Percentiles rank a stretch among this genome's conserved stretches.
phyloP scores from a whole-genome alignment of 257 asterid species.

The Vinca minor region DNA sequence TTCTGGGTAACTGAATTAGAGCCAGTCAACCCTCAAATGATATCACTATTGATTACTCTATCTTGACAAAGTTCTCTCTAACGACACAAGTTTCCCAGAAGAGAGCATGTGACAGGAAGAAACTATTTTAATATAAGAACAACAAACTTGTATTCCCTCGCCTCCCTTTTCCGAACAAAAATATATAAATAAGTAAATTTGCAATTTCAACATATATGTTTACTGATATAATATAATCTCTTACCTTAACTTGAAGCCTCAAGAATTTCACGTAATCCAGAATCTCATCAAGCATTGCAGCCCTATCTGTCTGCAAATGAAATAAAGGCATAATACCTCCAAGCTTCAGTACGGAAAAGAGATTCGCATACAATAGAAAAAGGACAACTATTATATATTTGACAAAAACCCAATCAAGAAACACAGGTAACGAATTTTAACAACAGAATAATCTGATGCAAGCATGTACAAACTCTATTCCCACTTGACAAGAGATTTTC shows the following conservation, averaged over 20 bases:
- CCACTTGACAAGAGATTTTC: not conserved
- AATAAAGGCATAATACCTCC: constrained; percentile 1
- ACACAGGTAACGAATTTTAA: too few relatives aligned
- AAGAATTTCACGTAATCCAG: constrained; percentile 83
- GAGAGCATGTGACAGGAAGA: too few relatives aligned
- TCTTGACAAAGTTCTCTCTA: not conserved
- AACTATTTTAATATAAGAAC: too few relatives aligned
- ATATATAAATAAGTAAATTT: not conserved
- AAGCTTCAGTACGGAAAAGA: not conserved
- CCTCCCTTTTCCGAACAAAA: not conserved
- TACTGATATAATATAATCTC: not conserved
- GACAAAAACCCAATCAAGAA: too few relatives aligned
- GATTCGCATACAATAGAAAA: too few relatives aligned
- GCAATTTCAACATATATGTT: not conserved
- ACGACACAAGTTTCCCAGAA: not conserved
- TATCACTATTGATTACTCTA: not conserved
- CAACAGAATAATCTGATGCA: too few relatives aligned
- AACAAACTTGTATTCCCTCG: not conserved
- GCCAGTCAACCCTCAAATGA: not conserved
- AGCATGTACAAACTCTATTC: too few relatives aligned
- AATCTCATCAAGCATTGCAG: constrained; percentile 88
- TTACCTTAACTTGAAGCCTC: constrained; percentile 89
- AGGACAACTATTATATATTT: not conserved
- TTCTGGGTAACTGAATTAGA: not conserved
- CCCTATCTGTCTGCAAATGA: constrained; percentile 67